A percentile compares a stretch with the other conserved stretches of the same genome.
phyloP scores from a whole-genome alignment of 208 protist species.

The Leptomonas pyrrhocoris region DNA sequence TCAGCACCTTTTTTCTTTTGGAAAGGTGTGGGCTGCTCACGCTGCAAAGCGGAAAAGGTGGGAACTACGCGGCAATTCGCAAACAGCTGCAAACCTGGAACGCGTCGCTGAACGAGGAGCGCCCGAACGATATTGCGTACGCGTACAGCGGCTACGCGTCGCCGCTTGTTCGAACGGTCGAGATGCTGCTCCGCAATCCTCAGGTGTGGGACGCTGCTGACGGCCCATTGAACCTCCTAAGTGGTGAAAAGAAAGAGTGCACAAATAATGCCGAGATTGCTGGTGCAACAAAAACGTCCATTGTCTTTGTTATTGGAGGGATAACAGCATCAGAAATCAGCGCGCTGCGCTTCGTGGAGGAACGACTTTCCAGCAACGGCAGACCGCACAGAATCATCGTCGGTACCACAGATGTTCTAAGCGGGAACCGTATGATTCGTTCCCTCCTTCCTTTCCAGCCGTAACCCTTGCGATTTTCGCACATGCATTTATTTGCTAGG shows the following conservation, averaged over 20 bases:
- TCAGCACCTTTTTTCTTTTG: slow-evolving; percentile 59
- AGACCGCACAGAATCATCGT: slow-evolving; percentile 58
- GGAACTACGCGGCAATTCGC: slow-evolving; percentile 54
- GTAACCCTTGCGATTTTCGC: slow-evolving; percentile 11
- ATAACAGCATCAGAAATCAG: slow-evolving; percentile 93
- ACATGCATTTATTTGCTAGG: neutral
- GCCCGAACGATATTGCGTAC: slow-evolving; percentile 75
- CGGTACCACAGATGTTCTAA: slow-evolving; percentile 62
- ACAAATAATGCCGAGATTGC: slow-evolving; percentile 43
- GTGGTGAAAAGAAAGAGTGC: slow-evolving; percentile 61
- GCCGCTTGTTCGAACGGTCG: slow-evolving; percentile 61
- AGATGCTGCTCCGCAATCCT: slow-evolving; percentile 50
- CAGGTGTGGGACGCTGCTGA: slow-evolving; percentile 46
- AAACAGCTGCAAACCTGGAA: slow-evolving; percentile 70
- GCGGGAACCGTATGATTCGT: slow-evolving; percentile 56
- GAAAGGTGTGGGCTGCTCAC: slow-evolving; percentile 65
- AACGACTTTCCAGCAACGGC: slow-evolving; percentile 43
- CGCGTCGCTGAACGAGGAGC: slow-evolving; percentile 51
- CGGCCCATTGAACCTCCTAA: slow-evolving; percentile 42
- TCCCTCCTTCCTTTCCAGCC: slow-evolving; percentile 60
- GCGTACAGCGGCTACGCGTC: slow-evolving; percentile 79
- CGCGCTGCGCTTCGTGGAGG: slow-evolving; percentile 85
- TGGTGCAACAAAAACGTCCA: slow-evolving; percentile 34
- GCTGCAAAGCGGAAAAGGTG: slow-evolving; percentile 42
- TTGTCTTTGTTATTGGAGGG: slow-evolving; percentile 95